Evolutionary conservation across 1,284 basidiomycete genomes (phyloP), one percentile per base, ranked within the genome.

Genomic region (Ceratobasidium sp.): DNA sequence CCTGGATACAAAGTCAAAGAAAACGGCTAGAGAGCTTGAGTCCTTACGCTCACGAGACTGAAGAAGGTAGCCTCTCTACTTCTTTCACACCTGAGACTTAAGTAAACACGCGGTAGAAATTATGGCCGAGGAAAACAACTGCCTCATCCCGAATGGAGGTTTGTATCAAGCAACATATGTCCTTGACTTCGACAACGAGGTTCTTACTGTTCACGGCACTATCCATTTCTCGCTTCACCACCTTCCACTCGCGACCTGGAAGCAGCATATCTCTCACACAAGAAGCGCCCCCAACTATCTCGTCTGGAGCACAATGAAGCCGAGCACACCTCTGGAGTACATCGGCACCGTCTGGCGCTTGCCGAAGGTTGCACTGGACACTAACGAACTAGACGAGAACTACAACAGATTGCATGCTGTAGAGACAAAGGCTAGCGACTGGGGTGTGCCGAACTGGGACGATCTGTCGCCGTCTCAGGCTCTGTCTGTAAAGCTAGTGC

Each of bases 181-280:
- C 7, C 61, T 73, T 13, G 70, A 73, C 28, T 46, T 73, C 42
- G 59, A 73, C 46, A 73, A 46, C 44, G 28, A 73, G 40, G 59
- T 73, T 20, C 64, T 73, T 26, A 64, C 44, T n/a, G n/a, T 73
- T 23, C 28, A 73, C 28, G 48, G 70, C 13, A 40, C 56, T 20
- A 33, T 71, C 6, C 59, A 52, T 46, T 61, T 52, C 44, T 40
- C 26, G 17, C 52, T 71, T 3, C 54, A 61, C 12, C 40, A 38
- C 38, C 38, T 71, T 23, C 52, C 67, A 9, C 54, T 42, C 23
- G 23, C 17, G 1, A 56, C 42, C 6, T 67, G 65, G 65, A 10
- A 46, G n/a, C 5, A 23, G 15, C 46, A 64, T 44, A 15, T 64
- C 5, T 15, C 13, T 17, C n/a, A 64, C 42, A 23, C 33, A 5